Evolutionary conservation across 305 asterid genomes (phyloP), one percentile per base, ranked within the genome.

Genomic region (Plantago rigida): DNA sequence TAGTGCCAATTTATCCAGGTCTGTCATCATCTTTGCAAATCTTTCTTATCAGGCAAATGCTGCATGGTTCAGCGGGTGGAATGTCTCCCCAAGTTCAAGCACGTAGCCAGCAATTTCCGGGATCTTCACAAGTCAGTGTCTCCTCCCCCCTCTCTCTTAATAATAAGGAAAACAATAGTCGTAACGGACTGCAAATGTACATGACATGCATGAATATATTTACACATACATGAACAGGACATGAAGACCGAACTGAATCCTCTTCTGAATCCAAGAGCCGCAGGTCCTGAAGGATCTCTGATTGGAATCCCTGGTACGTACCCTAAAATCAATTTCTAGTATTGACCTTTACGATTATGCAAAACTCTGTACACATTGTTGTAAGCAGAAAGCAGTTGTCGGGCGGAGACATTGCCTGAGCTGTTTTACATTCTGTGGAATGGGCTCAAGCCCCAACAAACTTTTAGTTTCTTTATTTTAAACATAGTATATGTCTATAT

Each of bases 61-160:
- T 87, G 52, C 96, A 93, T 63, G 94, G 95, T 77, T n/a, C 79
- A 31, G 82, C 84, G 60, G 95, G 96, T 71, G 90, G 84, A 55
- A 82, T 85, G 83, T 87, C 97, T 47, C 86, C 99, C 13, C 99
- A 89, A 74, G 89, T 89, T 73, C 97, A 89, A 77, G 82, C 84
- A 56, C 87, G 93, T 62, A 81, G 79, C 81, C 99, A 89, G 72
- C 99, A 87, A 75, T 88, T 82, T 81, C 94, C 95, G 10, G 97
- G 93, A 49, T 79, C 97, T 78, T 54, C 95, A 34, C 83, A 89
- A 10, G 99, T 93, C 57, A 77, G 96, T 78, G 73, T 64, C 64
- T 68, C 60, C 9, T 49, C 69, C 39, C 61, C 26, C 62, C 45
- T 51, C 29, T 59, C 22, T 7, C 19, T 17, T 17, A 17, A 17